Base-by-base conservation (phyloP, 257 asterid genomes). In the Primulina tabacum region DNA sequence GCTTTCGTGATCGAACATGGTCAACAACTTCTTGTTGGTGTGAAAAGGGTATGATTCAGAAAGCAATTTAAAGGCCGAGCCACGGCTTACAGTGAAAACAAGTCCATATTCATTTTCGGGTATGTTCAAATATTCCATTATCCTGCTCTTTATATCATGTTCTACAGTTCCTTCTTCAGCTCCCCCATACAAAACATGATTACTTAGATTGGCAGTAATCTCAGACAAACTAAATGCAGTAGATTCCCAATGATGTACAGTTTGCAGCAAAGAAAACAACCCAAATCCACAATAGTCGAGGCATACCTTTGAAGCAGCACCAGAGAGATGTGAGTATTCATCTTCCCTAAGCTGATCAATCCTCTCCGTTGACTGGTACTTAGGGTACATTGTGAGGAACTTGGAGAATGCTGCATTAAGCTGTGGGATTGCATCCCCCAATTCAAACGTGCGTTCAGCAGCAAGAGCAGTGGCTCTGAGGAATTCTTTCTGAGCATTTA, bases 271-370 rank as follows among this genome's bases (percentile, higher is more conserved):
- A 9, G 99, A 94, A 82, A 94, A 94, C 82, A 94, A 68, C 65
- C 99, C 98, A 73, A 94, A 94, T 75, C 99, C 98, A 81, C 99
- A 94, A 67, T 94, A 94, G 67, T 94, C 98, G 33, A 94, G 97
- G 82, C 89, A 91, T 80, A 94, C 98, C 92, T 88, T 94, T 0
- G 95, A 88, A 60, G 67, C 71, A 33, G 92, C 72, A 37, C 80
- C 83, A 12, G 82, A 74, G 58, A 94, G 89, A 80, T 94, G 95
- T 6, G 98, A 86, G 56, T 94, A 91, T 77, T 94, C 98, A 21
- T 89, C 96, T 33, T 74, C 68, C 80, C 99, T 86, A 82, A 94
- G 87, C 80, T 87, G 92, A 80, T 94, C 99, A 73, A 94, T 88
- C 86, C 71, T 91, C 81, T 84, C 98, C 0, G 99, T 88, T 6